These are phyloP conservation scores for Spergularia marina DNA, from an alignment of 148 eudicot species.

Conservation along the genomic window DNA sequence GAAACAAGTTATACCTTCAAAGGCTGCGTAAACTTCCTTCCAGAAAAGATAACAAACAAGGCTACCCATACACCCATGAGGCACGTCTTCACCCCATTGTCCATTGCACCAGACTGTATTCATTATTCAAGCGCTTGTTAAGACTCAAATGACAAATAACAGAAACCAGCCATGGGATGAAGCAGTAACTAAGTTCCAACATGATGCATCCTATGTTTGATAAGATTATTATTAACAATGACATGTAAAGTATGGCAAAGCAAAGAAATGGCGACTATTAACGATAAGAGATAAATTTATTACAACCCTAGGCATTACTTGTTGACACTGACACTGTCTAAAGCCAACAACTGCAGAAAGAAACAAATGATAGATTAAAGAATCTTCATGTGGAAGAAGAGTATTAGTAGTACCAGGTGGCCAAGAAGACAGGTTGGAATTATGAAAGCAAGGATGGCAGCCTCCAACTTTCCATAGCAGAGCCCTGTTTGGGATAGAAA, in stretches of 20 bases:
- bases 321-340: background rate
- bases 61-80: constrained; percentile 82
- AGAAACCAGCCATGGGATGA: background rate
- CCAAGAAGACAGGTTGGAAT: constrained; percentile 83
- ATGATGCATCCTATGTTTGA: background rate
- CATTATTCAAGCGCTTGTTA: constrained; percentile 13
- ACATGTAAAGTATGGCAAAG: background rate
- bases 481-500: constrained; percentile 49
- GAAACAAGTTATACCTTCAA: constrained; percentile 54
- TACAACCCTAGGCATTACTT: background rate
- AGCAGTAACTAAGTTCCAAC: background rate
- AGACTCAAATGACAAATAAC: constrained; percentile 6
- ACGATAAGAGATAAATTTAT: background rate
- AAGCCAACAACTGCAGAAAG: background rate
- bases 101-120: constrained; percentile 71
- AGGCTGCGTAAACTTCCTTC: constrained; percentile 88
- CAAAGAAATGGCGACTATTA: background rate
- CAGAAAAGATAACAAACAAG: constrained; percentile 73
- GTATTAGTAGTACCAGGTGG: constrained; percentile 62
- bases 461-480: constrained; percentile 97
- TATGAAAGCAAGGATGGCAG: constrained; percentile 74
- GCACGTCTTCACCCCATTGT: constrained; percentile 59
- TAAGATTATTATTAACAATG: background rate
- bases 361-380: background rate
- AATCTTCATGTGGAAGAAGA: constrained; percentile 2